Conservation (phyloP, 1,284 basidiomycete genomes). For the Laetiporus sulphureus region DNA sequence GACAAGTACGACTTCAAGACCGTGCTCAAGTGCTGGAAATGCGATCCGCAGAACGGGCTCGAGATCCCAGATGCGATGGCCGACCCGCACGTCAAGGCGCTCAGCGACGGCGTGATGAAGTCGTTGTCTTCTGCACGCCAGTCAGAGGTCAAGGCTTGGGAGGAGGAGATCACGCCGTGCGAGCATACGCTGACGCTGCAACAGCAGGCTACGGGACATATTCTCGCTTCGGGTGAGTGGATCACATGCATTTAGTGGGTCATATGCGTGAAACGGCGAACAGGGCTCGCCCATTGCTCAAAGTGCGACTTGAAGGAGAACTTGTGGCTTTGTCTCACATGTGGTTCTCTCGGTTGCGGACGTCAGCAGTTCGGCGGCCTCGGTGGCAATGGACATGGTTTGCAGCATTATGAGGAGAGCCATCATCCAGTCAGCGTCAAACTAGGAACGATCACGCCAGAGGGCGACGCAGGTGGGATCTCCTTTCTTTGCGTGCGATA, state of each 20-base stretch:
- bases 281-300: slow-evolving; percentile 72
- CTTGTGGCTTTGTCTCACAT: slow-evolving; percentile 92
- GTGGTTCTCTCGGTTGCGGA: slow-evolving; percentile 94
- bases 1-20: slow-evolving; percentile 80
- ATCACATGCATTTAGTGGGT: neutral
- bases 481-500: neutral
- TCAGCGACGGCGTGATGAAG: slow-evolving; percentile 72
- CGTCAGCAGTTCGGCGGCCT: slow-evolving; percentile 82
- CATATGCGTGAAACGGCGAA: slow-evolving; percentile 1
- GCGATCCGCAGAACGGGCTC: slow-evolving; percentile 48
- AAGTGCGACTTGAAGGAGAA: slow-evolving; percentile 83
- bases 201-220: slow-evolving; percentile 50
- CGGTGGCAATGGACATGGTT: slow-evolving; percentile 88
- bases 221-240: slow-evolving; percentile 42
- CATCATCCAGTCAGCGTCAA: slow-evolving; percentile 88
- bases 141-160: slow-evolving; percentile 96
- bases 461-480: slow-evolving; percentile 75
- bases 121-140: slow-evolving; percentile 87
- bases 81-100: slow-evolving; percentile 42
- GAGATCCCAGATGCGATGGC: slow-evolving; percentile 35
- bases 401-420: slow-evolving; percentile 75
- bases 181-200: slow-evolving; percentile 81
- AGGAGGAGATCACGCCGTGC: slow-evolving; percentile 88
- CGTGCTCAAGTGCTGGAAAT: slow-evolving; percentile 72
- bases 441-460: slow-evolving; percentile 94